These are phyloP conservation scores for Colletotrichum cuscutae DNA, from an alignment of 2,329 filamentous ascomycete species.

Conservation along the genomic window DNA sequence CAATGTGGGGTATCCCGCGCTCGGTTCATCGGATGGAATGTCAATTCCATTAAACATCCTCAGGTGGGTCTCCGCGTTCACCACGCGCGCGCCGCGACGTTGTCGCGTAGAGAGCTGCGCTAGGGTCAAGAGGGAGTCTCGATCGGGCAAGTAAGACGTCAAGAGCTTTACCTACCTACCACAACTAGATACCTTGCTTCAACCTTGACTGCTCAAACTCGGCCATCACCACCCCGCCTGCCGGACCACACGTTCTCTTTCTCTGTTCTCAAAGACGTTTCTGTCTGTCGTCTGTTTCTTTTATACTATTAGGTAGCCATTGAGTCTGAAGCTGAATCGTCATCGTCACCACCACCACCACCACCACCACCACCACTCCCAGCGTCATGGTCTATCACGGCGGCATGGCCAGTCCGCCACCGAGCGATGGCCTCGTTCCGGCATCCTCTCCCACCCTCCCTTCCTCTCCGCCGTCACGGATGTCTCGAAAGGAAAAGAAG, in stretches of 20 bases:
- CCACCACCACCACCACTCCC: background rate
- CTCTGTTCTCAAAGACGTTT: background rate
- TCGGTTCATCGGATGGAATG: background rate
- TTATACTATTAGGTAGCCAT: background rate
- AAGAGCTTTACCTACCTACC: constrained; percentile 2
- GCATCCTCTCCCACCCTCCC: constrained; percentile 36
- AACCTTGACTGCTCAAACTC: constrained; percentile 3
- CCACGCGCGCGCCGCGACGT: constrained; percentile 20
- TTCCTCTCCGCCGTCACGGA: constrained; percentile 39
- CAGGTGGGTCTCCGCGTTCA: constrained; percentile 5
- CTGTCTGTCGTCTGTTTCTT: constrained; percentile 6
- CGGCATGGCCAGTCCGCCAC: constrained; percentile 36
- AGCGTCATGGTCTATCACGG: constrained; percentile 29
- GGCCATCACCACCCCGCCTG: background rate
- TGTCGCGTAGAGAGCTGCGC: constrained; percentile 24
- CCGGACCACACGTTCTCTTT: background rate
- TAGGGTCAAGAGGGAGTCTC: constrained; percentile 9
- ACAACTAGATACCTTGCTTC: background rate
- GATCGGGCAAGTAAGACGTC: constrained; percentile 26
- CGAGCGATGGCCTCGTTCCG: constrained; percentile 35
- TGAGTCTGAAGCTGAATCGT: background rate
- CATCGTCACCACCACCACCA: background rate
- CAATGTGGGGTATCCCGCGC: background rate
- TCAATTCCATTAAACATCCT: background rate
- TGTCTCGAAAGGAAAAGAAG: constrained; percentile 55